Base-by-base conservation (phyloP, 2,329 filamentous ascomycete genomes). In the Xylariaceae sp. region DNA sequence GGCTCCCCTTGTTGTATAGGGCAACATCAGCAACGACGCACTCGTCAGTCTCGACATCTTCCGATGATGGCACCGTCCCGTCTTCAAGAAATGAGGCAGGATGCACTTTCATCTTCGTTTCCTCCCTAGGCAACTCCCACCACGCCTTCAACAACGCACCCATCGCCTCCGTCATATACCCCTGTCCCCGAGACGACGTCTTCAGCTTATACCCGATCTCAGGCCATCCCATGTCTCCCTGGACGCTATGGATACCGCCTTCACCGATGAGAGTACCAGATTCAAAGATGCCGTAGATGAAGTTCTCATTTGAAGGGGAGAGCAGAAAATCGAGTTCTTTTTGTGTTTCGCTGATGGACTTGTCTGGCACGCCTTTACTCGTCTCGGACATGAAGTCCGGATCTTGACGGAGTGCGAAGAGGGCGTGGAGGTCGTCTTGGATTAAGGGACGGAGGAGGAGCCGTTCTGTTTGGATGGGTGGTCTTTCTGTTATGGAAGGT, bases 201-300 rank as follows among this genome's bases (percentile, higher is more conserved):
- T 47, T 56, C 17, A 70, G 57, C 53, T 68, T 68, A 48, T 69
- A 70, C 23, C 66, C 67, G 15, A 70, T 55, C 50, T 66, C 66
- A 1, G 67, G 68, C 68, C 67, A 69, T 5, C 67, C 47, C 15
- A 44, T 45, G 10, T 23, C 13, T 0, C 62, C 64, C n/a, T 47
- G 52, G 3, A 67, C 13, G 1, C 58, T 63, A 50, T 70, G 65
- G 23, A 72, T 58, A 5, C 70, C 70, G 47, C 66, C 67, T 56
- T 72, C 70, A 30, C 70, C 70, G 8, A 73, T 66, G 5, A 71
- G 57, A 57, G 69, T 68, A 2, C 67, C 69, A 1, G 66, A 69
- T 0, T 58, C 63, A 8, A 72, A 71, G 2, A 66, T 63, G 51
- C 59, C 64, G 57, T 61, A 63, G 9, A 53, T 1, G 58, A 64